Percentiles rank a stretch among this genome's conserved stretches.
phyloP scores from a whole-genome alignment of 176 grass and related monocot species.

The Rhipidocladum racemiflorum region DNA sequence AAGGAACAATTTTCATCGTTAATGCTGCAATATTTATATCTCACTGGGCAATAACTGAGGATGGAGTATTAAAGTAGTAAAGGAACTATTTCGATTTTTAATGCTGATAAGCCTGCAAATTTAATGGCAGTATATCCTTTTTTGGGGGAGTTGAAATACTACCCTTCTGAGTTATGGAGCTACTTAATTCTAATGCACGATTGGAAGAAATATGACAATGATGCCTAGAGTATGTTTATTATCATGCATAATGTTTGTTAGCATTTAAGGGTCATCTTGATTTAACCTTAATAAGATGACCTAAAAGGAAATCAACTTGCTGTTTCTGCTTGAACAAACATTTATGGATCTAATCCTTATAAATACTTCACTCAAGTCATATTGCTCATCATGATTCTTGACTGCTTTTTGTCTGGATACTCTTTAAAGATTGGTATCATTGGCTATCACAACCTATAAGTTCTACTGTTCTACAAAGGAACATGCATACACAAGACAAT shows the following conservation, averaged over 20 bases:
- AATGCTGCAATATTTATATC: slow-evolving; percentile 35
- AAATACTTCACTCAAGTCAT: neutral
- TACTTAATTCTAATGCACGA: neutral
- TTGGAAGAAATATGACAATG: neutral
- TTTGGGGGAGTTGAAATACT: neutral
- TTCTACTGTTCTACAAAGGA: neutral
- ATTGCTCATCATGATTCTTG: neutral
- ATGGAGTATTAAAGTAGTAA: neutral
- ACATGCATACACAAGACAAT: neutral
- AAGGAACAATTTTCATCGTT: slow-evolving; percentile 35
- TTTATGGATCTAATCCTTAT: neutral
- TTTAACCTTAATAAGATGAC: neutral
- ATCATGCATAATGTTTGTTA: neutral
- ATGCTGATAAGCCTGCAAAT: slow-evolving; percentile 25
- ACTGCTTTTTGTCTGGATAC: neutral
- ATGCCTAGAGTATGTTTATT: slow-evolving; percentile 11
- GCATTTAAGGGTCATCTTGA: neutral
- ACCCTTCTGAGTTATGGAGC: neutral
- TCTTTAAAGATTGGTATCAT: neutral
- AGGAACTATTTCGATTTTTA: neutral
- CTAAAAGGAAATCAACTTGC: neutral
- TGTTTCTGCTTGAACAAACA: neutral
- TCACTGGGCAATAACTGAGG: slow-evolving; percentile 16
- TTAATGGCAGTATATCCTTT: neutral
- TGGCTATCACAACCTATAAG: neutral